Evolutionary conservation across 2,329 filamentous ascomycete genomes (phyloP).

Genomic region (Cryphonectria radicalis): DNA sequence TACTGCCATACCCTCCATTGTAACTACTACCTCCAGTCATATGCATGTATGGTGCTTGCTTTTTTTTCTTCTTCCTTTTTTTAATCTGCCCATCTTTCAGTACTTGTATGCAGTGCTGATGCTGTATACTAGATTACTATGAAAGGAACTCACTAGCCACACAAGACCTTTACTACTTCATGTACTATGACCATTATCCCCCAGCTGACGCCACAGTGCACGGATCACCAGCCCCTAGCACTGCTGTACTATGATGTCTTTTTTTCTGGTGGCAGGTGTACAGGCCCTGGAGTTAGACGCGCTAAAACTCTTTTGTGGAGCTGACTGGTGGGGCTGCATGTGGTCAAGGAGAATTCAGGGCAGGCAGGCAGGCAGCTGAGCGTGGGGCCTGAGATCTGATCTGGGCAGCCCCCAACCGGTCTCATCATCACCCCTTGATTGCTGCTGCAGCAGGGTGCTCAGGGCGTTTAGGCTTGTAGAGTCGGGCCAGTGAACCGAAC

Average conservation of each 20-base stretch:
- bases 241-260: background rate
- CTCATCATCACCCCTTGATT: slow-evolving; percentile 8
- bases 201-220: background rate
- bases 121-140: no score
- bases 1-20: background rate
- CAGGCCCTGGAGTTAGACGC: background rate
- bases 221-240: background rate
- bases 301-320: slow-evolving; percentile 2
- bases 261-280: background rate
- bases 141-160: background rate
- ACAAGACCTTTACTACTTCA: background rate
- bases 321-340: background rate
- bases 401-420: slow-evolving; percentile 4
- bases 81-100: background rate
- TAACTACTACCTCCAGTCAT: background rate
- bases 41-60: background rate
- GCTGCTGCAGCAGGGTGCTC: slow-evolving; percentile 4
- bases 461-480: background rate
- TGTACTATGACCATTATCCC: background rate
- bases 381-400: slow-evolving; percentile 8
- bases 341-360: background rate
- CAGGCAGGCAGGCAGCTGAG: slow-evolving; percentile 10
- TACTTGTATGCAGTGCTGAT: no score
- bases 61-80: background rate
- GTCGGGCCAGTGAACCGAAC: slow-evolving; percentile 5